A percentile compares a stretch with the other conserved stretches of the same genome.
These are phyloP conservation scores for Sequoia sempervirens DNA, from an alignment of 75 land plant genomes.

Conservation along the genomic window DNA sequence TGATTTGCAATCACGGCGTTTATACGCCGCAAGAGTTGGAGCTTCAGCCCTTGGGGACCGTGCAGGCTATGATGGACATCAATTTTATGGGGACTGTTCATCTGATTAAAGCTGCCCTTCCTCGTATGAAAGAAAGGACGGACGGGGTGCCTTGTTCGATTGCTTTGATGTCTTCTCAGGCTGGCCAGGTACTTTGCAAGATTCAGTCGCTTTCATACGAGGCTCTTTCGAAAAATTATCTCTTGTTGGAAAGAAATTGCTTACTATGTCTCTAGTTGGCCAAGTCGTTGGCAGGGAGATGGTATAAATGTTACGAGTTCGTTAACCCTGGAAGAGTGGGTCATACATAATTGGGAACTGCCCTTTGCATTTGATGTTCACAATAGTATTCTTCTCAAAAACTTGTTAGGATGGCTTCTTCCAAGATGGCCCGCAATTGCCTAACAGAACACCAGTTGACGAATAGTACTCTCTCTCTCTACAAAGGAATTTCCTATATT, in stretches of 20 bases:
- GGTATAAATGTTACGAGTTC: too few species aligned
- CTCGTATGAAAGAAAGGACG: slow-evolving; percentile 51
- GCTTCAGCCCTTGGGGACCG: slow-evolving; percentile 44
- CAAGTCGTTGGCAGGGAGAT: too few species aligned
- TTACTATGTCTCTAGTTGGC: too few species aligned
- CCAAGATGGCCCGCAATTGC: not conserved
- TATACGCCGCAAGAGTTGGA: slow-evolving; percentile 61
- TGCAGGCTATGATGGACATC: slow-evolving; percentile 52
- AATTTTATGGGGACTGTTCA: slow-evolving; percentile 69
- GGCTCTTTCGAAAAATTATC: not conserved
- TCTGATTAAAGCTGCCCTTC: slow-evolving; percentile 84
- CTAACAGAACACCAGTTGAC: not conserved
- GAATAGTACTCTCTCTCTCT: too few species aligned
- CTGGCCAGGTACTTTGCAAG: slow-evolving; percentile 62
- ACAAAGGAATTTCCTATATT: not conserved
- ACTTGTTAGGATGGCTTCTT: not conserved
- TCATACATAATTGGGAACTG: not conserved
- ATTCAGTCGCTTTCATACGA: not conserved
- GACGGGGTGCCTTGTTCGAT: slow-evolving; percentile 45
- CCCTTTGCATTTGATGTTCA: not conserved
- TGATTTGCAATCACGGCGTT: slow-evolving; percentile 83
- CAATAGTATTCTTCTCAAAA: not conserved
- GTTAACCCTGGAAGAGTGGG: too few species aligned
- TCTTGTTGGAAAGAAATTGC: not conserved
- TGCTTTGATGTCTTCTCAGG: slow-evolving; percentile 77